Conservation (phyloP, 495 filamentous ascomycete genomes). For the Lophiotrema nucula region DNA sequence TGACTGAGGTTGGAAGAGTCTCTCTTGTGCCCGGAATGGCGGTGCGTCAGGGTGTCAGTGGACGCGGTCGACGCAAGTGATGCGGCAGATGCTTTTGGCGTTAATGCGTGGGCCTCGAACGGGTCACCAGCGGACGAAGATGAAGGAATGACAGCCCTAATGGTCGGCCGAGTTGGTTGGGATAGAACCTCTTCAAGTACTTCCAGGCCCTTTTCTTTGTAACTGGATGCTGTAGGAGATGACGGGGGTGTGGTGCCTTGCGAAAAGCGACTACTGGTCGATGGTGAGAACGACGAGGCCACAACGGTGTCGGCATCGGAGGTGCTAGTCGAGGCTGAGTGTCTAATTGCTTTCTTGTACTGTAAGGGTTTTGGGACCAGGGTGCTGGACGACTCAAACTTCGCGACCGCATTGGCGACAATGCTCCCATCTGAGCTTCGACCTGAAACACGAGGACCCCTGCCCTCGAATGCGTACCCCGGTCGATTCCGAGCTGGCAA, state of each 20-base stretch:
- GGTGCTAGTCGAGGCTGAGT: slow-evolving; percentile 34
- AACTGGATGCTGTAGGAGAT: slow-evolving; percentile 11
- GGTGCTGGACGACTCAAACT: slow-evolving; percentile 25
- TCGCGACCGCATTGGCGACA: slow-evolving; percentile 35
- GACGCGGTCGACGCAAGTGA: slow-evolving; percentile 38
- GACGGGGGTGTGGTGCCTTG: slow-evolving; percentile 35
- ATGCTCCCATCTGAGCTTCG: slow-evolving; percentile 25
- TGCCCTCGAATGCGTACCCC: slow-evolving; percentile 32
- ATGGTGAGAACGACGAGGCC: slow-evolving; percentile 26
- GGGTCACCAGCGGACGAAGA: slow-evolving; percentile 15
- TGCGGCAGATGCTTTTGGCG: slow-evolving; percentile 32
- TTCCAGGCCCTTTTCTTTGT: slow-evolving; percentile 25
- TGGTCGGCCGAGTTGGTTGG: slow-evolving; percentile 17
- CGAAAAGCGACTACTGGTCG: slow-evolving; percentile 33
- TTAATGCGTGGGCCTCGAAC: slow-evolving; percentile 30
- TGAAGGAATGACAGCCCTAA: slow-evolving; percentile 36
- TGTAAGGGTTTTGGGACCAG: slow-evolving; percentile 37
- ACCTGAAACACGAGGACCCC: slow-evolving; percentile 35
- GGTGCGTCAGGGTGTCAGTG: slow-evolving; percentile 23
- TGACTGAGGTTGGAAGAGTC: slow-evolving; percentile 21
- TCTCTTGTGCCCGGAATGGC: slow-evolving; percentile 14
- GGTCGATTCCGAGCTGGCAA: slow-evolving; percentile 34
- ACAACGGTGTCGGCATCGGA: slow-evolving; percentile 34
- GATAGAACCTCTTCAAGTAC: slow-evolving; percentile 24
- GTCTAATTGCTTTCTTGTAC: slow-evolving; percentile 27